Conservation (phyloP, 495 filamentous ascomycete species). For the Podospora tetraspora region DNA sequence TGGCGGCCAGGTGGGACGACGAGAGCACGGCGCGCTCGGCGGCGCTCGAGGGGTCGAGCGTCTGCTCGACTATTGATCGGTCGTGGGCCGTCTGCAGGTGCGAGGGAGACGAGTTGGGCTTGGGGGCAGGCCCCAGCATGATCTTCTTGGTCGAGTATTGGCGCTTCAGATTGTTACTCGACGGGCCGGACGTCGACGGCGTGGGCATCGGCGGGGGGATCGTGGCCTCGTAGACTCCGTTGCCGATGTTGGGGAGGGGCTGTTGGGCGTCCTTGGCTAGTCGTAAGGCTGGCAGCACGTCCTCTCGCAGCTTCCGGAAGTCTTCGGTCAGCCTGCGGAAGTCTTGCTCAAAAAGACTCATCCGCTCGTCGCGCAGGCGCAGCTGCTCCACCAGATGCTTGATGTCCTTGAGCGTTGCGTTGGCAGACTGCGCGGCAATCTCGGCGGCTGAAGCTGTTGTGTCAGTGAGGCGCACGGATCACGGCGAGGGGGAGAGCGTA, state of each 20-base stretch:
- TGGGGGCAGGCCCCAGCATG: constrained; percentile 74
- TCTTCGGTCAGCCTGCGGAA: constrained; percentile 76
- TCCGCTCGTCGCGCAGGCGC: constrained; percentile 77
- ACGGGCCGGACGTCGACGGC: constrained; percentile 42
- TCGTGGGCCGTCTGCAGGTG: constrained; percentile 57
- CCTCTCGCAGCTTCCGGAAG: constrained; percentile 77
- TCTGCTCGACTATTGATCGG: constrained; percentile 51
- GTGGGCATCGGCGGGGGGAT: constrained; percentile 50
- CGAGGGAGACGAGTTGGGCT: constrained; percentile 65
- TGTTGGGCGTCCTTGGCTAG: constrained; percentile 86
- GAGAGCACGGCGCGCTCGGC: constrained; percentile 60
- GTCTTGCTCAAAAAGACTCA: constrained; percentile 73
- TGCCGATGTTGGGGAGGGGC: constrained; percentile 62
- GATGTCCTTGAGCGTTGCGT: constrained; percentile 86
- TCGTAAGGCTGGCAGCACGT: constrained; percentile 82
- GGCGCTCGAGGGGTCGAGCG: constrained; percentile 49
- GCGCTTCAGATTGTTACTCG: constrained; percentile 56
- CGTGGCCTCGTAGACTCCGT: constrained; percentile 43
- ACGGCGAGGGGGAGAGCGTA: constrained; percentile 41
- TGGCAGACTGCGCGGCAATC: constrained; percentile 73
- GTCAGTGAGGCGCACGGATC: constrained; percentile 19
- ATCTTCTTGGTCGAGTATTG: constrained; percentile 91
- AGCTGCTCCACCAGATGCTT: constrained; percentile 82
- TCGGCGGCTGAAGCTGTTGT: constrained; percentile 64
- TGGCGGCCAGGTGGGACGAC: constrained; percentile 68